A percentile compares a stretch with the other conserved stretches of the same genome.
phyloP scores from a whole-genome alignment of 2,329 filamentous ascomycete species.

The Pestalotiopsis sp. region DNA sequence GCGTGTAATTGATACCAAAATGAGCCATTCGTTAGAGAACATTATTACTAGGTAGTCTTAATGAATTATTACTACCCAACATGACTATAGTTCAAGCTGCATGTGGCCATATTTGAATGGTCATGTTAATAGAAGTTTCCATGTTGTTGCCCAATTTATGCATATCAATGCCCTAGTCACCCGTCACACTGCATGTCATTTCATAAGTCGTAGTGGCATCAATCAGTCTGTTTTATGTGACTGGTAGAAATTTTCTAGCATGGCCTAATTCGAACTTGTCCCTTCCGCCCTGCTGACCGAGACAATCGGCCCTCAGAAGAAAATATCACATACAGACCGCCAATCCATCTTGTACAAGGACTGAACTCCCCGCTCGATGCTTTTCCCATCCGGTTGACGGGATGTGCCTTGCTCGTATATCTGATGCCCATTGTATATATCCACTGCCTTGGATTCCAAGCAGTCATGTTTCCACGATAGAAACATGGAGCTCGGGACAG shows the following conservation, averaged over 20 bases:
- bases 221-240: not conserved
- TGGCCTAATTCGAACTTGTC: not conserved
- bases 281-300: not conserved
- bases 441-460: not conserved
- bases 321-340: not conserved
- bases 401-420: not conserved
- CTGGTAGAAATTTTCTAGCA: not conserved
- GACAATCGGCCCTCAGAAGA: not conserved
- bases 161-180: too few species aligned
- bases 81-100: too few species aligned
- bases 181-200: not conserved
- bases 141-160: too few species aligned
- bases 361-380: conserved; percentile 9
- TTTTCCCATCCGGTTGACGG: not conserved
- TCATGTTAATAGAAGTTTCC: too few species aligned
- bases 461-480: not conserved
- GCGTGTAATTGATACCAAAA: conserved; percentile 7
- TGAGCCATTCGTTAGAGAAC: conserved; percentile 2
- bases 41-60: not conserved
- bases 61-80: not conserved
- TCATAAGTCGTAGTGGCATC: not conserved
- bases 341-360: not conserved
- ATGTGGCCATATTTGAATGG: too few species aligned
- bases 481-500: not conserved
- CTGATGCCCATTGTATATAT: not conserved